phyloP scores from a whole-genome alignment of 225 moss, liverwort and hornwort genomes.

The Ulota crispa region DNA sequence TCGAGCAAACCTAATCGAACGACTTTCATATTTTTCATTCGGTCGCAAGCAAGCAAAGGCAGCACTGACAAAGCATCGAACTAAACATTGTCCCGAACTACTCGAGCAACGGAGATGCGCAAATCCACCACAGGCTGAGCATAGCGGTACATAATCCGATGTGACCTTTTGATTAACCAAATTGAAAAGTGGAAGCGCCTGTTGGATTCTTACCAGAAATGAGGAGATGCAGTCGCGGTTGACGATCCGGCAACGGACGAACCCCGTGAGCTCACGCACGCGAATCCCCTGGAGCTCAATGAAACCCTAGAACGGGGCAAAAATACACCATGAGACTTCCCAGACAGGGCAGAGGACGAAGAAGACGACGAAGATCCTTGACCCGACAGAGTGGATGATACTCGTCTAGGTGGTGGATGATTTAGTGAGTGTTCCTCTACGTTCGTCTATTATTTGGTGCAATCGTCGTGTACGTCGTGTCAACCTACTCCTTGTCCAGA shows the following conservation, averaged over 20 bases:
- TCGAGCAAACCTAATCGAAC: slow-evolving; percentile 24
- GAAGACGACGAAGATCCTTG: slow-evolving; percentile 21
- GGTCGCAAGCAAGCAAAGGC: not conserved
- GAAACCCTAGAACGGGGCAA: slow-evolving; percentile 30
- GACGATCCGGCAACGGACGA: not conserved
- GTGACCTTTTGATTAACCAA: not conserved
- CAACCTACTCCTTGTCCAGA: not conserved
- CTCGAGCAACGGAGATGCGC: not conserved
- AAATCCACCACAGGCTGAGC: not conserved
- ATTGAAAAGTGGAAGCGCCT: not conserved
- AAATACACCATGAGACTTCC: not conserved
- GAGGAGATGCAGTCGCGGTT: slow-evolving; percentile 1
- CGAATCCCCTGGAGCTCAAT: not conserved
- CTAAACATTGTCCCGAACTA: not conserved
- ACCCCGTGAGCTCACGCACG: not conserved
- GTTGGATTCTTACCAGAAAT: not conserved
- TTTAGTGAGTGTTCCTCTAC: not conserved
- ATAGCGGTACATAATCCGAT: not conserved
- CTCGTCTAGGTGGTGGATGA: accelerated
- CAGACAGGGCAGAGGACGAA: not conserved
- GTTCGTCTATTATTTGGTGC: slow-evolving; percentile 5
- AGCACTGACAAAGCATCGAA: not conserved
- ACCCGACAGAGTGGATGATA: accelerated
- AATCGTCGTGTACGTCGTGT: too few species aligned
- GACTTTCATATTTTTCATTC: not conserved